Evolutionary conservation across 441 rosid genomes (phyloP).

Genomic region (Arabidopsis lyrata): DNA sequence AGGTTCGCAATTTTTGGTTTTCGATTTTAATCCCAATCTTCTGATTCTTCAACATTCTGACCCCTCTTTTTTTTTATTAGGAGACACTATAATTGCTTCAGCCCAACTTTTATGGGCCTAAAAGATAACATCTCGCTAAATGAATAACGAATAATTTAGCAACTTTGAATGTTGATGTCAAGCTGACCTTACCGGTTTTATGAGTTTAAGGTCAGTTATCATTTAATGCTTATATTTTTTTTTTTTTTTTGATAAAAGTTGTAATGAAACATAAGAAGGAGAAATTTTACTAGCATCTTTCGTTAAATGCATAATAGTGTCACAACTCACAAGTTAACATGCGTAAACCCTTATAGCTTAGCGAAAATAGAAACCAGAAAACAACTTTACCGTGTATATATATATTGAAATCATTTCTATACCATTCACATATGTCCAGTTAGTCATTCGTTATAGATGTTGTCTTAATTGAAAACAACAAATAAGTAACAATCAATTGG

Average conservation of each 20-base stretch:
- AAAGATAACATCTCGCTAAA: neutral
- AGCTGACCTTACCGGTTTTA: too few relatives aligned
- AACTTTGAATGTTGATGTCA: too few relatives aligned
- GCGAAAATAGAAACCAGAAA: neutral
- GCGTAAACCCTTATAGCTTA: neutral
- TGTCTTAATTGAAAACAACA: conserved; percentile 11
- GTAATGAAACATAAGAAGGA: too few relatives aligned
- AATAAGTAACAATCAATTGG: neutral
- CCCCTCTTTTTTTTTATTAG: neutral
- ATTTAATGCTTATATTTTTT: too few relatives aligned
- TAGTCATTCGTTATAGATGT: neutral
- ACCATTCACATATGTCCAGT: neutral
- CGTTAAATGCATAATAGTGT: too few relatives aligned
- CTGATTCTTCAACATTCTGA: neutral
- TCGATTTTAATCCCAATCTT: neutral
- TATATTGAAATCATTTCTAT: neutral
- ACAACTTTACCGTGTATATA: neutral
- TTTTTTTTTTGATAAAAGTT: too few relatives aligned
- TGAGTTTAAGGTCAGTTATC: too few relatives aligned
- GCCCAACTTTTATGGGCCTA: conserved; percentile 25
- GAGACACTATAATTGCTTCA: neutral
- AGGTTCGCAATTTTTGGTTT: too few relatives aligned
- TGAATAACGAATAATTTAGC: too few relatives aligned
- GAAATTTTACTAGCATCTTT: too few relatives aligned
- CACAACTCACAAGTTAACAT: too few relatives aligned